Evolutionary conservation across 2,329 filamentous ascomycete genomes (phyloP).

Genomic region (Fusarium palustre): DNA sequence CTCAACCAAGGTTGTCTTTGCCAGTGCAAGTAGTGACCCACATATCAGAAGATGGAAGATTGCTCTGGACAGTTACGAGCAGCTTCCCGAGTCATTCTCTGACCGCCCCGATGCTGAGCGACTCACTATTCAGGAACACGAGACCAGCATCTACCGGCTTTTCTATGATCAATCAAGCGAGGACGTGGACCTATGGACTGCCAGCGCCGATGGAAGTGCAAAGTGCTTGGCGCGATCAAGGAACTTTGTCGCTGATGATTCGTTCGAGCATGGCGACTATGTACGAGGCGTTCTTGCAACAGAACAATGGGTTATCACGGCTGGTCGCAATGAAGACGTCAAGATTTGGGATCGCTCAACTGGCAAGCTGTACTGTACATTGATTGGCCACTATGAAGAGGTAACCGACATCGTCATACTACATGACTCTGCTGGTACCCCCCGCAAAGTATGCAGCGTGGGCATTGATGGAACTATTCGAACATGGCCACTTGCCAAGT

Average conservation of each 20-base stretch:
- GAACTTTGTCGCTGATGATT: conserved; percentile 77
- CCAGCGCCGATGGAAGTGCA: conserved; percentile 88
- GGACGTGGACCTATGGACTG: conserved; percentile 86
- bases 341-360: conserved; percentile 86
- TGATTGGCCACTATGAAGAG: conserved; percentile 91
- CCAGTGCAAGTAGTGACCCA: conserved; percentile 84
- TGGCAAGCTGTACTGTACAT: conserved; percentile 78
- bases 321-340: conserved; percentile 90
- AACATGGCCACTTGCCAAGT: conserved; percentile 80
- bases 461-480: conserved; percentile 91
- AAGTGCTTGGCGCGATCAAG: conserved; percentile 80
- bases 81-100: conserved; percentile 62
- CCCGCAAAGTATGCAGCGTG: conserved; percentile 76
- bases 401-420: conserved; percentile 83
- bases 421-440: conserved; percentile 50
- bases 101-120: conserved; percentile 56
- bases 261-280: conserved; percentile 85
- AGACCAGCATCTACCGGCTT: conserved; percentile 89
- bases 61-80: conserved; percentile 62
- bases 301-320: conserved; percentile 84
- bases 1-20: conserved; percentile 66
- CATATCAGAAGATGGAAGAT: conserved; percentile 84
- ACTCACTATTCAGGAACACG: conserved; percentile 78
- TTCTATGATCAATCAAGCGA: conserved; percentile 73
- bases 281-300: conserved; percentile 84